Conservation (phyloP, 2,329 filamentous ascomycete species). For the Cucurbitaria berberidis region DNA sequence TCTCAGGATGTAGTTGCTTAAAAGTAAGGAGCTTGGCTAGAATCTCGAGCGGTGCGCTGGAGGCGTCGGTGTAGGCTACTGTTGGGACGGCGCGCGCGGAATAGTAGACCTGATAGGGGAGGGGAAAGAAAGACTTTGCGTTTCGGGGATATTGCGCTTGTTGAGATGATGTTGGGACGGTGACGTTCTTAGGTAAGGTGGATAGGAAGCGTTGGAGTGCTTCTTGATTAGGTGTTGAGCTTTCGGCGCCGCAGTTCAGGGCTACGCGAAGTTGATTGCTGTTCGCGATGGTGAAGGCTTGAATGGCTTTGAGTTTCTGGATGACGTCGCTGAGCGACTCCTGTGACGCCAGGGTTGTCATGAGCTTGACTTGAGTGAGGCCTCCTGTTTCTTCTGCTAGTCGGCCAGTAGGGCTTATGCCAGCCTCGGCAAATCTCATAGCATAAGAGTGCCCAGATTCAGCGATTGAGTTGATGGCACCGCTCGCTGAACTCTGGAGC, state of each 20-base stretch:
- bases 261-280: conserved; percentile 75
- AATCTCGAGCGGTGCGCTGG: conserved; percentile 82
- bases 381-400: conserved; percentile 85
- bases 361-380: conserved; percentile 86
- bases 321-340: conserved; percentile 78
- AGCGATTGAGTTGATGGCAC: conserved; percentile 89
- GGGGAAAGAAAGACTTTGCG: conserved; percentile 82
- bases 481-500: conserved; percentile 83
- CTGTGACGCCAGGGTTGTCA: conserved; percentile 77
- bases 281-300: conserved; percentile 75
- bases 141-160: conserved; percentile 50
- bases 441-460: conserved; percentile 89
- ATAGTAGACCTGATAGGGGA: conserved; percentile 98
- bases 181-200: conserved; percentile 56
- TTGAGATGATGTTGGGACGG: conserved; percentile 37
- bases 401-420: conserved; percentile 73
- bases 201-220: conserved; percentile 74
- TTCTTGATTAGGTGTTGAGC: conserved; percentile 70
- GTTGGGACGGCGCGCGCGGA: conserved; percentile 82
- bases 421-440: conserved; percentile 80
- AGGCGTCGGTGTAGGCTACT: conserved; percentile 77
- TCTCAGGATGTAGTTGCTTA: conserved; percentile 95
- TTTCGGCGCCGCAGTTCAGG: conserved; percentile 83
- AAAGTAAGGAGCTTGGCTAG: conserved; percentile 92
- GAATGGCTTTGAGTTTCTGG: conserved; percentile 82